Base-by-base conservation (phyloP, 2,329 filamentous ascomycete species). In the Aaosphaeria arxii region DNA sequence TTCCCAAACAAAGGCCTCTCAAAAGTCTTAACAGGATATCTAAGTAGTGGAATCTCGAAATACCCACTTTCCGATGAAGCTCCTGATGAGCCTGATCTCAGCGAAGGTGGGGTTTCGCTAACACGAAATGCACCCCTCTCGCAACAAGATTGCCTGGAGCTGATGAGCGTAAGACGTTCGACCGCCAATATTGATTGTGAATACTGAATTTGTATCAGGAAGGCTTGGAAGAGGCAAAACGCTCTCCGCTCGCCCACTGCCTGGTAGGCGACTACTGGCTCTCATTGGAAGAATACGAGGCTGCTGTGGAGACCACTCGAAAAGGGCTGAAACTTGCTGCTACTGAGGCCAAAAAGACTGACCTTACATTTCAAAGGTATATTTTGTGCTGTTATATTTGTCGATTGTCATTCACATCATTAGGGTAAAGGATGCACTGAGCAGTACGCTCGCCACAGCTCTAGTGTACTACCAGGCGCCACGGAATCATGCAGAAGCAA, bases 401-500 rank as follows among this genome's bases (percentile, higher is more conserved):
- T 7, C 30, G 33, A 47, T 43, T n/a, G 35, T 35, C 30, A 31
- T 17, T n/a, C n/a, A 36, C 24, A 43, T 43, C 11, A 17, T n/a
- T 39, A 58, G 87, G 84, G 5, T 77, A 79, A 43, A 57, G n/a
- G 89, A 96, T 68, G 82, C 88, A 1, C 79, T 94, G 46, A 88
- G 84, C 49, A 80, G 89, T 40, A 86, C 83, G 39, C 82, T 99
- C 6, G 94, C 83, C 7, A 96, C 91, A n/a, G 85, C 91, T 0
- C 72, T 97, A 17, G 89, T 99, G 2, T 88, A 91, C 58, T 89
- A 95, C 57, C 91, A 97, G 64, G 87, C 90, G 0, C 94, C 94
- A 0, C 84, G 89, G 51, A 86, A 97, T 62, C 94, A 99, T 58
- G 79, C 85, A 13, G 92, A 97, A 72, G 91, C 94, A 2, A 92